phyloP scores from a whole-genome alignment of 495 filamentous ascomycete genomes.

The Cairneyella variabilis region DNA sequence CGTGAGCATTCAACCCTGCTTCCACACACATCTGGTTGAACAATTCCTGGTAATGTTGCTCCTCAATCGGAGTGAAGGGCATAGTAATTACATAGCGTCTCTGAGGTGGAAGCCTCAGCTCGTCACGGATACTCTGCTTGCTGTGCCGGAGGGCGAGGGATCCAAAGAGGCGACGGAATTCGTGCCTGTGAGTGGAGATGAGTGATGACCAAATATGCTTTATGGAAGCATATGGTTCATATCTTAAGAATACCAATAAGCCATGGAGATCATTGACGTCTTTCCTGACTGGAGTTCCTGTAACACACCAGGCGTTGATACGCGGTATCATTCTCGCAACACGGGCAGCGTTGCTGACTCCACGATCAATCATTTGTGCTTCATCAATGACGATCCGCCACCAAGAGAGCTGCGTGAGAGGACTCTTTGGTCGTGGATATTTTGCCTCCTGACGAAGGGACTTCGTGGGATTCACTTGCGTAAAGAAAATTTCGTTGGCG shows the following conservation, averaged over 20 bases:
- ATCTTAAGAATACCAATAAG: slow-evolving; percentile 75
- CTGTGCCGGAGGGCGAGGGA: slow-evolving; percentile 76
- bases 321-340: slow-evolving; percentile 78
- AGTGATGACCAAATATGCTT: slow-evolving; percentile 64
- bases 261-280: slow-evolving; percentile 64
- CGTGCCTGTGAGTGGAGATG: slow-evolving; percentile 49
- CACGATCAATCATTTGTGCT: slow-evolving; percentile 91
- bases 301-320: slow-evolving; percentile 87
- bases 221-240: slow-evolving; percentile 65
- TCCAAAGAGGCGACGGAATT: slow-evolving; percentile 63
- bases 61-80: slow-evolving; percentile 83
- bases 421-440: slow-evolving; percentile 65
- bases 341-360: slow-evolving; percentile 75
- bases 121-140: slow-evolving; percentile 71
- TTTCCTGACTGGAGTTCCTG: slow-evolving; percentile 83
- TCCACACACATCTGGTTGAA: slow-evolving; percentile 69
- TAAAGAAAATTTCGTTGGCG: slow-evolving; percentile 71
- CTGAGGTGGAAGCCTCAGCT: slow-evolving; percentile 70
- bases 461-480: slow-evolving; percentile 58
- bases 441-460: slow-evolving; percentile 61
- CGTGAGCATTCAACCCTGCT: slow-evolving; percentile 60
- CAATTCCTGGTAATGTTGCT: slow-evolving; percentile 74
- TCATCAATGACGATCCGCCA: slow-evolving; percentile 90
- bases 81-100: slow-evolving; percentile 82
- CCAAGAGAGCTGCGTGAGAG: slow-evolving; percentile 77